These are phyloP conservation scores for Ascoidea tarda DNA, from an alignment of 805 yeast genomes.

Conservation along the genomic window DNA sequence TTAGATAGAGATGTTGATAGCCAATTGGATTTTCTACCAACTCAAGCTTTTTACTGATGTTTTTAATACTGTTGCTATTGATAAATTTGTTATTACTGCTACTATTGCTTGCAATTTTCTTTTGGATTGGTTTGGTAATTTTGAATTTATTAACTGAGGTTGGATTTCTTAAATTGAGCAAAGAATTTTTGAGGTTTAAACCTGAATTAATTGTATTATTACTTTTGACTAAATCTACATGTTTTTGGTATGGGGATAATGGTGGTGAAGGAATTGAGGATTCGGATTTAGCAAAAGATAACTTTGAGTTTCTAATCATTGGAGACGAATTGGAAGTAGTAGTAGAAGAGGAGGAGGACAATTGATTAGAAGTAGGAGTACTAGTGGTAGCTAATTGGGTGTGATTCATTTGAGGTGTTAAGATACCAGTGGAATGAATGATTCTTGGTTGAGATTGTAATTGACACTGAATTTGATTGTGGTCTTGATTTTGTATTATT, in stretches of 20 bases:
- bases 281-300: neutral
- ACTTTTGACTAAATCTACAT: neutral
- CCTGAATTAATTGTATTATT: neutral
- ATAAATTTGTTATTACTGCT: neutral
- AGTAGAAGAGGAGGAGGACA: neutral
- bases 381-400: neutral
- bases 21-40: too few relatives aligned
- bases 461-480: neutral
- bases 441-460: too few relatives aligned
- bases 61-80: neutral
- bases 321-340: neutral
- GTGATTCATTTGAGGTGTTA: neutral
- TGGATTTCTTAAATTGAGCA: neutral
- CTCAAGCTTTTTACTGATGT: neutral
- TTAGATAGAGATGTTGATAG: neutral
- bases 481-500: neutral
- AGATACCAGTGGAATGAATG: neutral
- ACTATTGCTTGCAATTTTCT: neutral
- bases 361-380: neutral
- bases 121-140: neutral
- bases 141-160: neutral
- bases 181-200: neutral
- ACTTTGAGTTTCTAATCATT: neutral
- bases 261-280: constrained; percentile 28
- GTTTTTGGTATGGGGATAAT: constrained; percentile 25